Evolutionary conservation across 352 stramenopile species (phyloP).

Genomic region (Globisporangium viniferum): DNA sequence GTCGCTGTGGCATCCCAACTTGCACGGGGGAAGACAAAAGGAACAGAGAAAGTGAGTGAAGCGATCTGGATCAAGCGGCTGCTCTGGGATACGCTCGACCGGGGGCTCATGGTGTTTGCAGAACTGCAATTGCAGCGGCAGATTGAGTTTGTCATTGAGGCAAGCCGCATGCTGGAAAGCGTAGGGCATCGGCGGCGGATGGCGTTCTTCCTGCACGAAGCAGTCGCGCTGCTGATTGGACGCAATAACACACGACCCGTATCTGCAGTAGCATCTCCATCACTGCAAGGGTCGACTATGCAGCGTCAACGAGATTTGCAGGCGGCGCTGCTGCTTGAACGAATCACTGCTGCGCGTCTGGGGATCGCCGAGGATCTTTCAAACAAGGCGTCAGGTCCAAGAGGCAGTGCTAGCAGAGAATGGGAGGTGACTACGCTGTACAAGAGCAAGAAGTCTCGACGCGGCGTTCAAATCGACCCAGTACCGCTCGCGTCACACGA

Average conservation of each 20-base stretch:
- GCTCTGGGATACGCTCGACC: constrained; percentile 64
- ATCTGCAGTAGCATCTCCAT: constrained; percentile 12
- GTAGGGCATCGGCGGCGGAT: constrained; percentile 61
- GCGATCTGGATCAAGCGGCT: constrained; percentile 68
- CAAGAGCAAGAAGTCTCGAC: constrained; percentile 22
- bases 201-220: constrained; percentile 74
- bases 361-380: constrained; percentile 31
- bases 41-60: constrained; percentile 45
- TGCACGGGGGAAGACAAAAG: constrained; percentile 9
- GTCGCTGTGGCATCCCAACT: constrained; percentile 38
- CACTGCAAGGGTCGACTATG: constrained; percentile 11
- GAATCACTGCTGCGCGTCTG: constrained; percentile 42
- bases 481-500: constrained; percentile 21
- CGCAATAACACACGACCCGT: constrained; percentile 24
- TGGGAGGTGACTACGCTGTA: constrained; percentile 54
- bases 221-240: constrained; percentile 38
- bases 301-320: constrained; percentile 50
- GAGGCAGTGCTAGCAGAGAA: constrained; percentile 4
- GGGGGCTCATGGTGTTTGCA: constrained; percentile 48
- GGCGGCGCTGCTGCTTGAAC: constrained; percentile 54
- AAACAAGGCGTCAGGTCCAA: background rate
- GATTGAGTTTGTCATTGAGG: constrained; percentile 62
- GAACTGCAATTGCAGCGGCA: constrained; percentile 50
- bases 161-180: constrained; percentile 60
- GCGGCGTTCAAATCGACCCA: constrained; percentile 7